These are phyloP conservation scores for Pythium pyrilobum DNA, from an alignment of 352 stramenopile genomes.

Conservation along the genomic window DNA sequence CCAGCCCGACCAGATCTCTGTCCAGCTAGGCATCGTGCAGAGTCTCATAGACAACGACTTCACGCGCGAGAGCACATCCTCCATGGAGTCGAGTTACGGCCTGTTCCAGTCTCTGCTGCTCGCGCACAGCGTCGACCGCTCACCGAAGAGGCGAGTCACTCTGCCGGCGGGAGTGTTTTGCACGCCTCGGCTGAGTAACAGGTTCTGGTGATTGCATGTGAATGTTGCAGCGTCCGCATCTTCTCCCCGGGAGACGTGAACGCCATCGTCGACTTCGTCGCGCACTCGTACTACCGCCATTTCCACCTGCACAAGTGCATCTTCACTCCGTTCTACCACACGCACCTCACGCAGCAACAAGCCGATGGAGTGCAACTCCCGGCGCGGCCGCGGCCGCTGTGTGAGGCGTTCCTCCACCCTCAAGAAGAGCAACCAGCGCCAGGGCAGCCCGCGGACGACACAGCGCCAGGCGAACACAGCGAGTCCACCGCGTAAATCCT, in stretches of 20 bases:
- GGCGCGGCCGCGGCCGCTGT: constrained; percentile 26
- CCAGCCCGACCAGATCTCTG: constrained; percentile 46
- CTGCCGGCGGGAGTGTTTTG: too few relatives aligned
- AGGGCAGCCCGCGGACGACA: background rate
- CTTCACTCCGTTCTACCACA: constrained; percentile 61
- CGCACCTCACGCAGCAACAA: constrained; percentile 40
- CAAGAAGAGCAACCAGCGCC: constrained; percentile 5
- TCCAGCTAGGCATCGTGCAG: constrained; percentile 63
- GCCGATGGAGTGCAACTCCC: constrained; percentile 45
- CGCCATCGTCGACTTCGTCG: constrained; percentile 65
- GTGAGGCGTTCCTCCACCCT: constrained; percentile 34
- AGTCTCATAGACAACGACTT: constrained; percentile 63
- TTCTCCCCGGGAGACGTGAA: constrained; percentile 48
- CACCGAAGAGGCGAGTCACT: constrained; percentile 59
- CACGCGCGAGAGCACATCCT: constrained; percentile 29
- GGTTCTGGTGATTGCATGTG: too few relatives aligned
- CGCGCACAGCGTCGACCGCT: constrained; percentile 60
- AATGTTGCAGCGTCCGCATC: constrained; percentile 58
- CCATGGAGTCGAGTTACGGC: constrained; percentile 46
- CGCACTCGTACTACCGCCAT: constrained; percentile 77
- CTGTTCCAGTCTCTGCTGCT: constrained; percentile 60
- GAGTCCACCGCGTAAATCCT: background rate
- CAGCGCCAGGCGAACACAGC: background rate
- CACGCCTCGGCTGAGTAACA: too few relatives aligned
- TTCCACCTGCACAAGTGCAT: constrained; percentile 78